phyloP scores from a whole-genome alignment of 2,329 filamentous ascomycete species.

The Alternaria hordeiaustralica region DNA sequence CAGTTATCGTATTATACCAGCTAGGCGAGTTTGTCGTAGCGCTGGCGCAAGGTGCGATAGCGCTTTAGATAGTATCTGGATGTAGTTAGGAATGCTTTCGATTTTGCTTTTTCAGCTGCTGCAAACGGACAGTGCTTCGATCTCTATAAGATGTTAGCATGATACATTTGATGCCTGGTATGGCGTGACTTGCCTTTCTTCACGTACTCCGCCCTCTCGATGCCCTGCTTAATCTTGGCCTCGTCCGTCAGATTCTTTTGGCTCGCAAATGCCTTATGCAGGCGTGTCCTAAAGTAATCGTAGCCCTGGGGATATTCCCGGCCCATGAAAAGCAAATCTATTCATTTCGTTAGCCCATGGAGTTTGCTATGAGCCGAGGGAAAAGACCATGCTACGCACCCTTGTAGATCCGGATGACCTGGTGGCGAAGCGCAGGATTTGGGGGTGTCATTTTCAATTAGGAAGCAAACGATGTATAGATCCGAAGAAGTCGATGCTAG shows the following conservation, averaged over 20 bases:
- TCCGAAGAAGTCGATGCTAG: not conserved
- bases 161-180: not conserved
- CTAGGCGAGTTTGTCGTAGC: slow-evolving; percentile 65
- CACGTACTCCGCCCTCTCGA: slow-evolving; percentile 82
- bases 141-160: slow-evolving; percentile 63
- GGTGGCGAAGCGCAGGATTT: slow-evolving; percentile 69
- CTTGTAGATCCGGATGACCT: slow-evolving; percentile 90
- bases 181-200: slow-evolving; percentile 72
- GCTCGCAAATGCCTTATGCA: slow-evolving; percentile 84
- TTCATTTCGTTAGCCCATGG: slow-evolving; percentile 7
- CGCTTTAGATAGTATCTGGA: slow-evolving; percentile 87
- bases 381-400: slow-evolving; percentile 56
- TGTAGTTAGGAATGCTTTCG: slow-evolving; percentile 4
- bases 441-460: slow-evolving; percentile 38
- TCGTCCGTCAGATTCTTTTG: slow-evolving; percentile 75
- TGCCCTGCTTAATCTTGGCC: slow-evolving; percentile 74
- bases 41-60: slow-evolving; percentile 82
- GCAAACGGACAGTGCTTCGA: slow-evolving; percentile 82
- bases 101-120: not conserved
- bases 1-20: not conserved
- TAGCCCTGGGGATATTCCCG: slow-evolving; percentile 87
- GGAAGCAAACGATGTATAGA: not conserved
- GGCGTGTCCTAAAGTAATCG: slow-evolving; percentile 77
- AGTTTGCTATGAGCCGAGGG: not conserved
- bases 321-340: slow-evolving; percentile 84